Conservation (phyloP, 192 early-diverging fungal genomes). For the Backusella psychrophila region DNA sequence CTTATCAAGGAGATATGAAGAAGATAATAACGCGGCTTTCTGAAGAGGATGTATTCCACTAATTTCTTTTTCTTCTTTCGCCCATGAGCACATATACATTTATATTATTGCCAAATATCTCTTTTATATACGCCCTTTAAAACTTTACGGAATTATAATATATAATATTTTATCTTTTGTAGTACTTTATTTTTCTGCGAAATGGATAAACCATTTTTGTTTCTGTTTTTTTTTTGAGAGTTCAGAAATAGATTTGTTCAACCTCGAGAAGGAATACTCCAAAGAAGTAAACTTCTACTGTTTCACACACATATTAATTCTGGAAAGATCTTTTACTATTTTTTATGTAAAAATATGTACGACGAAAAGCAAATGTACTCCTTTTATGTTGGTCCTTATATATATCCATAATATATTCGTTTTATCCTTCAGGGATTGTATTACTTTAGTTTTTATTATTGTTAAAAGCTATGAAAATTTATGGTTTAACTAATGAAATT, state of each 20-base stretch:
- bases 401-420: neutral
- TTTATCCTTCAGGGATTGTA: no score
- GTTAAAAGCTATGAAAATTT: no score
- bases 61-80: neutral
- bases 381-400: neutral
- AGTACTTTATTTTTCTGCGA: neutral
- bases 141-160: neutral
- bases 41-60: neutral
- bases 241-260: neutral
- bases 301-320: neutral
- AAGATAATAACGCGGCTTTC: neutral
- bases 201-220: neutral
- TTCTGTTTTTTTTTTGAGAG: neutral
- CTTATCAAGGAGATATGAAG: neutral
- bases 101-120: neutral
- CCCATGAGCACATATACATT: no score
- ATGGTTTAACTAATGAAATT: no score
- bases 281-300: neutral
- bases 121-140: neutral
- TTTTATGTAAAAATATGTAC: neutral
- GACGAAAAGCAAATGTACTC: neutral
- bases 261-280: neutral
- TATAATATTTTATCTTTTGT: neutral
- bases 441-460: no score
- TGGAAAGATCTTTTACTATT: neutral